phyloP scores from a whole-genome alignment of 495 filamentous ascomycete species.

The Tricharina praecox region DNA sequence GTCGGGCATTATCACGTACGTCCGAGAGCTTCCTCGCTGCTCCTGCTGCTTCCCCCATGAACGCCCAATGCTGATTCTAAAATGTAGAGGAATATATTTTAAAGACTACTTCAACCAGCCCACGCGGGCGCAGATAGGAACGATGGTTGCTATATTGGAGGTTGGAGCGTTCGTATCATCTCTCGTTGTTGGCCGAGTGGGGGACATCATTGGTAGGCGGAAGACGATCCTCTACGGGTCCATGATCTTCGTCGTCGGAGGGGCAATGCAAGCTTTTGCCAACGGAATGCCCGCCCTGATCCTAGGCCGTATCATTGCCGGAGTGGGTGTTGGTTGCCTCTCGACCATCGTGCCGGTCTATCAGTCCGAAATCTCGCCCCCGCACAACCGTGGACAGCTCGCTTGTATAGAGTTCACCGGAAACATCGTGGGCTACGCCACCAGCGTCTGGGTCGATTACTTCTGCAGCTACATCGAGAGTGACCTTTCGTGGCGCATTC shows the following conservation, averaged over 20 bases:
- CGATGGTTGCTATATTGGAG: slow-evolving; percentile 92
- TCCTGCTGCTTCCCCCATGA: too few relatives aligned
- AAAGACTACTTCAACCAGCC: slow-evolving; percentile 84
- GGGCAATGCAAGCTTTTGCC: slow-evolving; percentile 68
- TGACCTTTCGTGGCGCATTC: slow-evolving; percentile 78
- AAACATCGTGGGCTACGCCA: slow-evolving; percentile 87
- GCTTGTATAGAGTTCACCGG: slow-evolving; percentile 97
- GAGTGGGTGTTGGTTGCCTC: slow-evolving; percentile 80
- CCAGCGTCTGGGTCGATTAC: slow-evolving; percentile 97
- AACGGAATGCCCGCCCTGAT: slow-evolving; percentile 41
- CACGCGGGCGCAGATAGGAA: slow-evolving; percentile 66
- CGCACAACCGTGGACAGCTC: slow-evolving; percentile 85
- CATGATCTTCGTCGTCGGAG: slow-evolving; percentile 77
- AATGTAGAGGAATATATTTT: slow-evolving; percentile 65
- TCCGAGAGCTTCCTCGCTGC: slow-evolving; percentile 13
- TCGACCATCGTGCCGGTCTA: slow-evolving; percentile 97
- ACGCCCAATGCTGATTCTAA: too few relatives aligned
- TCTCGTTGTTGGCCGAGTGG: slow-evolving; percentile 69
- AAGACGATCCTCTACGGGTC: slow-evolving; percentile 90
- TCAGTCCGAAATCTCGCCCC: slow-evolving; percentile 93
- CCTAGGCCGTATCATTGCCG: slow-evolving; percentile 68
- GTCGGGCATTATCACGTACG: slow-evolving; percentile 97
- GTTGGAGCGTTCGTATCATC: slow-evolving; percentile 86
- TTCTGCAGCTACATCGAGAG: slow-evolving; percentile 79
- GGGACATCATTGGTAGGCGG: slow-evolving; percentile 78